A percentile compares a stretch with the other conserved stretches of the same genome.
Conservation (phyloP, 192 early-diverging fungal genomes). For the Linnemannia hyalina region DNA sequence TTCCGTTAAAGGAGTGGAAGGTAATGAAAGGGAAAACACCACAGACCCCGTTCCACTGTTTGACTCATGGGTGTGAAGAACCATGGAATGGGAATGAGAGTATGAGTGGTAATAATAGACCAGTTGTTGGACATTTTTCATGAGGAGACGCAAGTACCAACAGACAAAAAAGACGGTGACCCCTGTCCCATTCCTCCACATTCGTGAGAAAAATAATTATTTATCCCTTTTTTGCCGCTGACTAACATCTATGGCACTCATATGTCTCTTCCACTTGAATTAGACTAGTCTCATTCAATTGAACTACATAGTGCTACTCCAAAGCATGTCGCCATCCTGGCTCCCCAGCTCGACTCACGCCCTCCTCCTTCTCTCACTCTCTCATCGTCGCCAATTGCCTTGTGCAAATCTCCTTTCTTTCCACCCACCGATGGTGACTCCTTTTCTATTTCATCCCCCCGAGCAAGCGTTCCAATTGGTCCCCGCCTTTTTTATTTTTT, state of each 20-base stretch:
- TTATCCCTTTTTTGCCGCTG: background rate
- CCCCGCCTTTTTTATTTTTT: background rate
- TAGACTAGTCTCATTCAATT: background rate
- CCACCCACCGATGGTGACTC: background rate
- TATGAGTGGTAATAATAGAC: background rate
- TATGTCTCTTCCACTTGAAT: background rate
- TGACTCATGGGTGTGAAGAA: background rate
- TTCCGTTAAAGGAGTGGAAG: background rate
- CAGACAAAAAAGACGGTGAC: background rate
- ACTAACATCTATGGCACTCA: background rate
- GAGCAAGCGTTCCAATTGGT: background rate
- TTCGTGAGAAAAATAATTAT: background rate
- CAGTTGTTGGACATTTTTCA: background rate
- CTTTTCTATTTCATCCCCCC: background rate
- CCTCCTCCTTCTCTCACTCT: background rate
- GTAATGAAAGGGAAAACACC: background rate
- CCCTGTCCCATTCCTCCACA: background rate
- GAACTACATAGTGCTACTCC: background rate
- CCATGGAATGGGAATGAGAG: background rate
- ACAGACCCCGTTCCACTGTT: background rate
- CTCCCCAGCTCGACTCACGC: background rate
- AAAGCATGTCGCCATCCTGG: background rate
- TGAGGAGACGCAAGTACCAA: background rate
- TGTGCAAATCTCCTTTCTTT: background rate
- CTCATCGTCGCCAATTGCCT: background rate